phyloP scores from a whole-genome alignment of 176 grass and related monocot genomes.

The Oryza australiensis region DNA sequence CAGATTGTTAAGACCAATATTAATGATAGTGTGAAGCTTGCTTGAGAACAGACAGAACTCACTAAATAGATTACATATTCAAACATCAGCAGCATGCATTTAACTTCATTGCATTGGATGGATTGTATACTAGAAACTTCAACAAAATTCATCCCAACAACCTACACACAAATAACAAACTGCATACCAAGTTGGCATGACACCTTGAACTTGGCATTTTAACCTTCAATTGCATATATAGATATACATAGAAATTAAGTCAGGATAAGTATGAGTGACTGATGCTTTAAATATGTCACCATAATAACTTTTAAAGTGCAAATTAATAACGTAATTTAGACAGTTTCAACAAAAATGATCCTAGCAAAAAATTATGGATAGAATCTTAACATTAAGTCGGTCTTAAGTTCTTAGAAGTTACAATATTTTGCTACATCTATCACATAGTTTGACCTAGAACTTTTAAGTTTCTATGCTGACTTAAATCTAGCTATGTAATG shows the following conservation, averaged over 20 bases:
- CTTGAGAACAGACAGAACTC: neutral
- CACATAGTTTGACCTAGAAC: slow-evolving; percentile 25
- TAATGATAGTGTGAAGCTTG: neutral
- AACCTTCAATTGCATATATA: neutral
- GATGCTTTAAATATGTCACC: neutral
- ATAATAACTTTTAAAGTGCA: slow-evolving; percentile 1
- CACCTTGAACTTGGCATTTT: neutral
- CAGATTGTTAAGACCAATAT: neutral
- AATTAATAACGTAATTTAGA: neutral
- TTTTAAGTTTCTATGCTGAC: neutral
- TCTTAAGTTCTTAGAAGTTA: slow-evolving; percentile 12
- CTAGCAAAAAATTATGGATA: neutral
- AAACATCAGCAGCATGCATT: slow-evolving; percentile 14
- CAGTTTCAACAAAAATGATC: neutral
- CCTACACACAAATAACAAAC: neutral
- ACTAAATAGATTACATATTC: slow-evolving; percentile 7
- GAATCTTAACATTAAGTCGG: neutral
- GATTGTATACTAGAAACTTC: neutral
- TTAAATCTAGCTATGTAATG: slow-evolving; percentile 13
- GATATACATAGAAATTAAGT: slow-evolving; percentile 1
- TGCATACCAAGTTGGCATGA: neutral
- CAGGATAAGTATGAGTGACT: neutral
- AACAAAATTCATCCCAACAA: neutral
- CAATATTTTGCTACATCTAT: slow-evolving; percentile 5
- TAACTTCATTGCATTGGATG: slow-evolving; percentile 4